Evolutionary conservation across 305 asterid species (phyloP).

Genomic region (Rubia tinctorum): DNA sequence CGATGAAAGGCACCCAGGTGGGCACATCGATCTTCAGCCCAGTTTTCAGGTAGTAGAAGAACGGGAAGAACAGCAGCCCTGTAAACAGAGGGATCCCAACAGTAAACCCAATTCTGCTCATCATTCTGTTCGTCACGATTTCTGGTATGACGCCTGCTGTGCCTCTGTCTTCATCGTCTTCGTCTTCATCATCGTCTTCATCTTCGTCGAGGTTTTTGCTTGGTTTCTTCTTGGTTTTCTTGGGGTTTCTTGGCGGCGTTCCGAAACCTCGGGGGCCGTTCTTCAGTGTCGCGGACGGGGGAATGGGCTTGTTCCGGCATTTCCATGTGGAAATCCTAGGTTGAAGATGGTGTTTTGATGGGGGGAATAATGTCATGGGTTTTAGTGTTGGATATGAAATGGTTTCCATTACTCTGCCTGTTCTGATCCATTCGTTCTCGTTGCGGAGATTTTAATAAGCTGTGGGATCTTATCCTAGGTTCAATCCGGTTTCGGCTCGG

Average conservation of each 20-base stretch:
- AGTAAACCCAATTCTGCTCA: slow-evolving; percentile 63
- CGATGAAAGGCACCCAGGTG: slow-evolving; percentile 80
- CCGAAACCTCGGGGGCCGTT: slow-evolving; percentile 87
- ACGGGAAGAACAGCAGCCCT: slow-evolving; percentile 84
- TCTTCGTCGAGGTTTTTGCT: slow-evolving; percentile 32
- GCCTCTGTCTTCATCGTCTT: slow-evolving; percentile 32
- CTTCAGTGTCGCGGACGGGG: slow-evolving; percentile 24
- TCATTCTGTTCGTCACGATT: slow-evolving; percentile 91
- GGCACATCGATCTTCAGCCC: slow-evolving; percentile 89
- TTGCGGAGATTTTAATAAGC: neutral
- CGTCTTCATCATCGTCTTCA: slow-evolving; percentile 40
- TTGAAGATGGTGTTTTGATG: slow-evolving; percentile 33
- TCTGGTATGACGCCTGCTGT: slow-evolving; percentile 72
- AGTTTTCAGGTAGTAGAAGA: slow-evolving; percentile 79
- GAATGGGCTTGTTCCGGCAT: slow-evolving; percentile 20
- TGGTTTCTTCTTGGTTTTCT: slow-evolving; percentile 46
- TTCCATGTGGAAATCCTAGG: slow-evolving; percentile 27
- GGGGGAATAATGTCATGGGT: slow-evolving; percentile 24
- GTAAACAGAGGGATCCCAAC: slow-evolving; percentile 78
- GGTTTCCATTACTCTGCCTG: slow-evolving; percentile 42
- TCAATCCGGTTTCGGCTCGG: neutral
- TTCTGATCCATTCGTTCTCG: slow-evolving; percentile 1
- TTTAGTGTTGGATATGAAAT: slow-evolving; percentile 40
- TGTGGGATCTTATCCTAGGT: slow-evolving; percentile 9
- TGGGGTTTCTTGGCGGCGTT: slow-evolving; percentile 49